A percentile compares a stretch with the other conserved stretches of the same genome.
Evolutionary conservation across 192 early-diverging fungal genomes (phyloP).

Genomic region (Dispira simplex): DNA sequence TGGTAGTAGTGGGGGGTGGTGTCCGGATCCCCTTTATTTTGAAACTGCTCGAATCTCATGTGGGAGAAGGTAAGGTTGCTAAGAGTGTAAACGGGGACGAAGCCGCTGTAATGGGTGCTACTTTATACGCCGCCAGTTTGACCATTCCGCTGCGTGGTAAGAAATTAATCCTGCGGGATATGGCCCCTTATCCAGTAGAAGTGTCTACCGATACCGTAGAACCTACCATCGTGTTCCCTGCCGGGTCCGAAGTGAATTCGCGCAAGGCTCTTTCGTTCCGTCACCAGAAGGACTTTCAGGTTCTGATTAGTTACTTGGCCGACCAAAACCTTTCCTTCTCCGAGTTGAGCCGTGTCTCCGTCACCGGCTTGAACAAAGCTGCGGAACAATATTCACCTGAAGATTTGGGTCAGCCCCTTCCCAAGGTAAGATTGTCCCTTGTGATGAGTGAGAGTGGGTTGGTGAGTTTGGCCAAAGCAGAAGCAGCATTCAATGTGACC

Average conservation of each 20-base stretch:
- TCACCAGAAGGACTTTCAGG: neutral
- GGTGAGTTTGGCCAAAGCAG: conserved; percentile 41
- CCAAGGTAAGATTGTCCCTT: conserved; percentile 74
- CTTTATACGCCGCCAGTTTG: conserved; percentile 69
- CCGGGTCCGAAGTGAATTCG: neutral
- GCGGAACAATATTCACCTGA: conserved; percentile 42
- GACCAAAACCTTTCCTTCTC: conserved; percentile 6
- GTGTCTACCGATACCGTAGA: conserved; percentile 10
- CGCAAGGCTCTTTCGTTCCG: conserved; percentile 5
- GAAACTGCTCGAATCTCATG: conserved; percentile 37
- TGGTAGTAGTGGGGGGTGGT: conserved; percentile 92
- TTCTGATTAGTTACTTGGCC: neutral
- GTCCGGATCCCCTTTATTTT: conserved; percentile 82
- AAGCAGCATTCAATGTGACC: conserved; percentile 30
- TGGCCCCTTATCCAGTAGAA: conserved; percentile 42
- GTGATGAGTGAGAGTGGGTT: conserved; percentile 67
- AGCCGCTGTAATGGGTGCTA: conserved; percentile 81
- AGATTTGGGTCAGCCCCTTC: conserved; percentile 31
- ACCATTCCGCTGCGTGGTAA: conserved; percentile 77
- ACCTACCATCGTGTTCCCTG: conserved; percentile 2
- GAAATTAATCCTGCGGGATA: conserved; percentile 75
- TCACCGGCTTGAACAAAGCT: conserved; percentile 56
- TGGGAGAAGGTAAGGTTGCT: conserved; percentile 76
- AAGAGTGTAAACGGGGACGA: conserved; percentile 94
- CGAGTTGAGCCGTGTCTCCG: conserved; percentile 39